A percentile compares a stretch with the other conserved stretches of the same genome.
Evolutionary conservation across 768 basidiomycete genomes (phyloP).

Genomic region (Phanerochaete sordida): DNA sequence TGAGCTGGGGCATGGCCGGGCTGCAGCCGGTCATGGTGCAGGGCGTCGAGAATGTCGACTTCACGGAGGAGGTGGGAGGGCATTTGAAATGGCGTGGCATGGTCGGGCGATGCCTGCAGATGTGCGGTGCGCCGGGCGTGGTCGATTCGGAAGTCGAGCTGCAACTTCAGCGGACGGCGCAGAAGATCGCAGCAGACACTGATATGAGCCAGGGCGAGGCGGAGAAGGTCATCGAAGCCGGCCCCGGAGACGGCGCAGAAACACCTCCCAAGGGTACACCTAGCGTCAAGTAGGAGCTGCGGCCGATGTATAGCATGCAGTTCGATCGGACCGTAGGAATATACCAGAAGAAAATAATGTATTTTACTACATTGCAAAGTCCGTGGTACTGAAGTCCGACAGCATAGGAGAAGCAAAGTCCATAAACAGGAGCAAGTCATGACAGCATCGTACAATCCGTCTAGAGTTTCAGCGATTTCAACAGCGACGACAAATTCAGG

Average conservation of each 20-base stretch:
- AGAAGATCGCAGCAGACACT: conserved; percentile 18
- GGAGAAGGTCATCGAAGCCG: background rate
- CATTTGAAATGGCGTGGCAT: conserved; percentile 48
- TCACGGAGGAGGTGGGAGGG: conserved; percentile 42
- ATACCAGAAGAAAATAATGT: background rate
- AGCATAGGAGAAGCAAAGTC: background rate
- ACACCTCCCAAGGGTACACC: background rate
- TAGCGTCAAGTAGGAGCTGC: background rate
- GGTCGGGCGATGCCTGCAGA: conserved; percentile 43
- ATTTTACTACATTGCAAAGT: background rate
- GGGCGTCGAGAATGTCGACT: conserved; percentile 51
- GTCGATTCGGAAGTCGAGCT: conserved; percentile 31
- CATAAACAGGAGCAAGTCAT: background rate
- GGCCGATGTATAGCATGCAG: background rate
- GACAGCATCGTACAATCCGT: background rate
- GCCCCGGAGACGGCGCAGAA: background rate
- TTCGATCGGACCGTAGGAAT: background rate
- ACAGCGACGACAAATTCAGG: background rate
- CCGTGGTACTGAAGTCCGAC: background rate
- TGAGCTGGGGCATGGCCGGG: conserved; percentile 50
- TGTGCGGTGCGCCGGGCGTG: conserved; percentile 38
- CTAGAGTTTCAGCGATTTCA: conserved; percentile 7
- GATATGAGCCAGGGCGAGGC: conserved; percentile 19
- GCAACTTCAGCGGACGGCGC: conserved; percentile 30
- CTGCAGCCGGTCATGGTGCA: conserved; percentile 42